Evolutionary conservation across 208 protist species (phyloP).

Genomic region (Trypanosoma scelopori): DNA sequence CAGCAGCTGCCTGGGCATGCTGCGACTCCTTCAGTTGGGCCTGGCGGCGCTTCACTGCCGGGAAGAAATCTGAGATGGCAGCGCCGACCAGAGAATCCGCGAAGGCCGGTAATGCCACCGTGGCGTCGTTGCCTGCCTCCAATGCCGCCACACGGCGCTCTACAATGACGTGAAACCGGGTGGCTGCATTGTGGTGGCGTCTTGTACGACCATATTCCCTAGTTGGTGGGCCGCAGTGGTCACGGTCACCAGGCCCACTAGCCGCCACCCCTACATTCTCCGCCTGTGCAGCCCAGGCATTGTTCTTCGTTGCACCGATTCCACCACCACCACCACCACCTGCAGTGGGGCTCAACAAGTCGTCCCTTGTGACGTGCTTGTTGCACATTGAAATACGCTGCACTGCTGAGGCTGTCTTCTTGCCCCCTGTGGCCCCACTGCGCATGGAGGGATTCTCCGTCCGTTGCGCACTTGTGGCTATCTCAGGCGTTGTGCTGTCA

Average conservation of each 20-base stretch:
- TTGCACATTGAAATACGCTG: background rate
- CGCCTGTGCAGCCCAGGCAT: background rate
- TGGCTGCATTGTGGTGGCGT: constrained; percentile 2
- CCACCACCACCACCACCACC: background rate
- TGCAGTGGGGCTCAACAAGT: too few relatives aligned
- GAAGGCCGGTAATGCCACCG: constrained; percentile 13
- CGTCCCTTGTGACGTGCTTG: background rate
- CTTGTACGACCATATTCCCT: background rate
- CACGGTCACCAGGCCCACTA: too few relatives aligned
- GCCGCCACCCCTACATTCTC: too few relatives aligned
- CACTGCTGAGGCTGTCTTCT: background rate
- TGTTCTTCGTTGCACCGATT: background rate
- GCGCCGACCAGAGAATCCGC: constrained; percentile 31
- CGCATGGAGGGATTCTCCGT: constrained; percentile 28
- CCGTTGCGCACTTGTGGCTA: constrained; percentile 24
- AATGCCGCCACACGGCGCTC: constrained; percentile 24
- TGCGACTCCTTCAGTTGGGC: constrained; percentile 25
- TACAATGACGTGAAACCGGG: constrained; percentile 26
- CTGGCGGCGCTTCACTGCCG: constrained; percentile 26
- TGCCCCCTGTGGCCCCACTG: constrained; percentile 15
- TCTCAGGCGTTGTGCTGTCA: constrained; percentile 28
- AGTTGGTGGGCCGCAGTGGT: background rate
- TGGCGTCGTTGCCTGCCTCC: background rate
- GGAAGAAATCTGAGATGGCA: constrained; percentile 22
- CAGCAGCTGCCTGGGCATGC: constrained; percentile 15